phyloP scores from a whole-genome alignment of 768 basidiomycete genomes.

The Macrolepiota dolichaula region DNA sequence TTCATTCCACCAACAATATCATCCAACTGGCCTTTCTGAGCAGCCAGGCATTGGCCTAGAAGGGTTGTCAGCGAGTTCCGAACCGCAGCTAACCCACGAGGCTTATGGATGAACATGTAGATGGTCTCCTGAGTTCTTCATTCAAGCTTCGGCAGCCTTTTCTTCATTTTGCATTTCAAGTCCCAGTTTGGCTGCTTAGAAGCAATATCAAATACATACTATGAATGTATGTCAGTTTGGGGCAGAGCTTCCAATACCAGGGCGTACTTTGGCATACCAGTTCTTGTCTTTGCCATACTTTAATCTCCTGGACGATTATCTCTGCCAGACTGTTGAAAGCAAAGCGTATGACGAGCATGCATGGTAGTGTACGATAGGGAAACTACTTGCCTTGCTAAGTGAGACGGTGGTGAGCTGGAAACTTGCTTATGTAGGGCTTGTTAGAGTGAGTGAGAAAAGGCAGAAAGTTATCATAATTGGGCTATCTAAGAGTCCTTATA shows the following conservation, averaged over 20 bases:
- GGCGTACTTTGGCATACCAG: conserved; percentile 50
- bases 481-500: too few relatives aligned
- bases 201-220: conserved; percentile 97
- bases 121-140: conserved; percentile 89
- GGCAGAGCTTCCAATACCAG: neutral
- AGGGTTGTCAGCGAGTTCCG: neutral
- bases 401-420: too few relatives aligned
- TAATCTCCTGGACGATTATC: conserved; percentile 82
- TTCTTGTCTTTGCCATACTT: conserved; percentile 80
- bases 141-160: conserved; percentile 83
- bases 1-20: conserved; percentile 84
- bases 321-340: conserved; percentile 89
- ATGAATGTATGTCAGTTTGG: conserved; percentile 2
- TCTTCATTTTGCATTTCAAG: conserved; percentile 90
- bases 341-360: too few relatives aligned
- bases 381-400: too few relatives aligned
- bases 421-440: too few relatives aligned
- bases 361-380: too few relatives aligned
- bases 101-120: conserved; percentile 88
- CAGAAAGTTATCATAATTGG: too few relatives aligned
- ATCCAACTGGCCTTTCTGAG: conserved; percentile 75
- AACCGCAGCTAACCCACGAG: neutral
- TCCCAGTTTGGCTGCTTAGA: conserved; percentile 98
- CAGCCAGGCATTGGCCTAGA: conserved; percentile 73
- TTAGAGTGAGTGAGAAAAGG: too few relatives aligned